Base-by-base conservation (phyloP, 169 alveolate genomes). In the Theileria annulata region DNA sequence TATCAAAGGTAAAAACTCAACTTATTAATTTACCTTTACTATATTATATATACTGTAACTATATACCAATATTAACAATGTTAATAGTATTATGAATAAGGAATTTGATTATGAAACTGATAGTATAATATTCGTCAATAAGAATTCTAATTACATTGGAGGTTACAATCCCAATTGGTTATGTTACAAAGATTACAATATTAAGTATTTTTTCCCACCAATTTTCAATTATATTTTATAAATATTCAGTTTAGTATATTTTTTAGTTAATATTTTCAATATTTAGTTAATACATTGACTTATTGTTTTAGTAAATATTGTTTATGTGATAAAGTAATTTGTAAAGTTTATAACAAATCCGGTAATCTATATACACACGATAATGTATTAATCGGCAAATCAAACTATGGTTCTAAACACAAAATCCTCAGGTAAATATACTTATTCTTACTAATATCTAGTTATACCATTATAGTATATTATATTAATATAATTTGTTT, bases 91-190 rank as follows among this genome's bases (percentile, higher is more conserved):
- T 3, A 64, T 31, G 17, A 21, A 19, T 25, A 56, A 70, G 28
- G 42, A 66, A 47, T 23, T 60, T 25, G 73, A 17, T 1, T 75
- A 81, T 70, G 79, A 74, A 1, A 73, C 59, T 56, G 90, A 83
- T 54, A 76, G 86, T 13, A 48, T 83, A 12, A 59, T 83, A 15
- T 83, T 83, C 58, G 85, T 83, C 12, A 84, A 75, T 59, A 47
- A 75, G 51, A 3, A 58, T 13, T 77, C 90, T 21, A 64, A 49
- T n/a, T 83, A 83, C 58, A 67, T 83, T n/a, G 90, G 90, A 25
- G 90, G 90, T 9, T 83, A 83, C 71, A 83, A 83, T 67, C 90
- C 90, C 31, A 49, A 76, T 59, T 83, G 90, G 90, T 33, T 83
- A 19, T 75, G 85, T 68, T 83, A 84, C 85, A 28, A 79, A 27